phyloP scores from a whole-genome alignment of 2,329 filamentous ascomycete species.

The Cercospora citrullina region DNA sequence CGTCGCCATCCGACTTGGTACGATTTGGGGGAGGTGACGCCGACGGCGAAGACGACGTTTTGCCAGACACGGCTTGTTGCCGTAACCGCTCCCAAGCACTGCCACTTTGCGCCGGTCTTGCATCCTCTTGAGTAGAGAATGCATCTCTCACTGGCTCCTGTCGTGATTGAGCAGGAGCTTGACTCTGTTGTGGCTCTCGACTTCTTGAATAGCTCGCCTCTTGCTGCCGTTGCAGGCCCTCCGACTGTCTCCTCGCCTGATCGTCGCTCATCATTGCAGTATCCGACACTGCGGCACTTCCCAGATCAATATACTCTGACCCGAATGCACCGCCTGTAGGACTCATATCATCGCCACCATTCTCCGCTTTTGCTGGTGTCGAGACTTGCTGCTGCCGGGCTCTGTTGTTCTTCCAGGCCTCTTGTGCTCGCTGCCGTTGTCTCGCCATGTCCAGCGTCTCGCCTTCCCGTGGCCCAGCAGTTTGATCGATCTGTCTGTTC shows the following conservation, averaged over 20 bases:
- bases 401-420: conserved; percentile 23
- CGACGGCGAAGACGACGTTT: conserved; percentile 27
- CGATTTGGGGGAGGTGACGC: conserved; percentile 21
- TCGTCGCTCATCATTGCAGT: conserved; percentile 37
- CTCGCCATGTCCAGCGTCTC: conserved; percentile 37
- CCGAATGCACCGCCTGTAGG: conserved; percentile 41
- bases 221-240: conserved; percentile 15
- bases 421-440: conserved; percentile 33
- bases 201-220: conserved; percentile 14
- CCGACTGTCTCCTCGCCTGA: conserved; percentile 26
- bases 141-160: conserved; percentile 3
- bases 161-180: not conserved
- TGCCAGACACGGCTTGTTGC: conserved; percentile 31
- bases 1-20: conserved; percentile 42
- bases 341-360: conserved; percentile 42
- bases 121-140: conserved; percentile 1
- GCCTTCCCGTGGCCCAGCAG: conserved; percentile 25
- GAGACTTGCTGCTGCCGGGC: conserved; percentile 7
- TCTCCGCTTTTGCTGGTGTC: conserved; percentile 7
- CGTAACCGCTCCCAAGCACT: conserved; percentile 50
- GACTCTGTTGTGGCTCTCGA: not conserved
- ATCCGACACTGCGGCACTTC: conserved; percentile 20
- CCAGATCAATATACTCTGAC: conserved; percentile 37
- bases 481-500: conserved; percentile 26
- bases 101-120: conserved; percentile 27